Percentiles rank a stretch among this genome's conserved stretches.
phyloP scores from a whole-genome alignment of 1,284 basidiomycete species.

The Inonotus obliquus region DNA sequence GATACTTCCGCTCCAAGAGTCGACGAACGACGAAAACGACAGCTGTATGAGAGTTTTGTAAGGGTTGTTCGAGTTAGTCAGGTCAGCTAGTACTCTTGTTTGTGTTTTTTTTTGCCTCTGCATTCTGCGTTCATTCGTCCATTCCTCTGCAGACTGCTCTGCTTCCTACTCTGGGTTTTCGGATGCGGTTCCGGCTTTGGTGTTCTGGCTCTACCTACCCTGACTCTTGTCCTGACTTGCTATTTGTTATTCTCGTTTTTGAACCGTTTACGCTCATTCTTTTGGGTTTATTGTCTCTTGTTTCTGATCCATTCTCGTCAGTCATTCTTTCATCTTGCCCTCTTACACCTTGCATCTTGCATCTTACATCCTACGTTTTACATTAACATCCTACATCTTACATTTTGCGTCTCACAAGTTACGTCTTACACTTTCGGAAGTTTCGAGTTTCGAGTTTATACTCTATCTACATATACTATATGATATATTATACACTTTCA shows the following conservation, averaged over 20 bases:
- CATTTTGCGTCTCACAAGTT: neutral
- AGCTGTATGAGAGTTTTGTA: constrained; percentile 55
- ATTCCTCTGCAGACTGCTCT: no score
- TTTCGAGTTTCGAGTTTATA: constrained; percentile 10
- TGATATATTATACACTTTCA: no score
- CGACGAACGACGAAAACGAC: constrained; percentile 42
- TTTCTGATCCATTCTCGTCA: neutral
- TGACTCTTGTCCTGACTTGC: constrained; percentile 17
- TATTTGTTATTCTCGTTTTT: neutral
- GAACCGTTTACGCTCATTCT: neutral
- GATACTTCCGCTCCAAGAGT: constrained; percentile 39
- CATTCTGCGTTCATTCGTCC: no score
- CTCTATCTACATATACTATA: constrained; percentile 15
- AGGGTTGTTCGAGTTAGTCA: constrained; percentile 49
- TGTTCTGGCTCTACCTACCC: no score
- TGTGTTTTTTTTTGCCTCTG: constrained; percentile 7
- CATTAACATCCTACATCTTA: neutral
- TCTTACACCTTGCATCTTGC: neutral
- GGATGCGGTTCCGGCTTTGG: no score
- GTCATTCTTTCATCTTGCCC: neutral
- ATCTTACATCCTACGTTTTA: neutral
- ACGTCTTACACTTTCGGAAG: no score
- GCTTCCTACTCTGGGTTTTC: no score
- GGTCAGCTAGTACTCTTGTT: constrained; percentile 35
- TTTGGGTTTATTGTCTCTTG: neutral